Evolutionary conservation across 495 filamentous ascomycete genomes (phyloP).

Genomic region (Penicillium cataractarum): DNA sequence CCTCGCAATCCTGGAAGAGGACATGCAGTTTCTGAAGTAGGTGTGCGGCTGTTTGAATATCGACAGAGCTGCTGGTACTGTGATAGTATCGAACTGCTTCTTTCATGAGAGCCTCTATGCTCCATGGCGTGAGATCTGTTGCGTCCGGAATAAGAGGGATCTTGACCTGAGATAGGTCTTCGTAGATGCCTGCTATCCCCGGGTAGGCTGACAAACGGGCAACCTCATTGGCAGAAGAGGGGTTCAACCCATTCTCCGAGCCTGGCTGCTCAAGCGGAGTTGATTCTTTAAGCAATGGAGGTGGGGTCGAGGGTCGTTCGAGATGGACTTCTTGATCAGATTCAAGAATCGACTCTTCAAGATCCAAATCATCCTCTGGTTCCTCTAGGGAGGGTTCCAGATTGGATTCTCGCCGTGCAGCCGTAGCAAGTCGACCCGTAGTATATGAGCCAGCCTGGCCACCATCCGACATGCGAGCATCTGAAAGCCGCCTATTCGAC

Average conservation of each 20-base stretch:
- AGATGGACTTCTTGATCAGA: conserved; percentile 36
- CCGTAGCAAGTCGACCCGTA: conserved; percentile 10
- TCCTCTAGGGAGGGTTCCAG: conserved; percentile 32
- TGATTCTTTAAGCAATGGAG: conserved; percentile 42
- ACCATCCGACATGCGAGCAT: conserved; percentile 19
- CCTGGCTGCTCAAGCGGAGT: conserved; percentile 29
- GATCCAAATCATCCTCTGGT: conserved; percentile 23
- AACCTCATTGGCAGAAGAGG: neutral
- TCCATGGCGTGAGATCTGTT: conserved; percentile 49
- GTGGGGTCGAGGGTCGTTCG: conserved; percentile 47
- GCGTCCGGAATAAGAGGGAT: conserved; percentile 39
- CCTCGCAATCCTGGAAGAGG: conserved; percentile 43
- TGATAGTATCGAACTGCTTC: conserved; percentile 51
- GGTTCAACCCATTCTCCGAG: conserved; percentile 13
- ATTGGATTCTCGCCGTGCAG: conserved; percentile 28
- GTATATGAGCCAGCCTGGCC: conserved; percentile 20
- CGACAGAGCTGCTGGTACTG: conserved; percentile 41
- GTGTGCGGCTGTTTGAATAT: conserved; percentile 52
- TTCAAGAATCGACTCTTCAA: conserved; percentile 30
- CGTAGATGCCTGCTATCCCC: conserved; percentile 19
- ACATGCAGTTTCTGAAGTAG: conserved; percentile 49
- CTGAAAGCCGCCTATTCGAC: conserved; percentile 29
- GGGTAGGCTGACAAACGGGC: conserved; percentile 7
- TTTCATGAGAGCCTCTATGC: conserved; percentile 47
- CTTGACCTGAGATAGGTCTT: conserved; percentile 31